Base-by-base conservation (phyloP, 345 rosid species). In the Streptanthus diversifolius region DNA sequence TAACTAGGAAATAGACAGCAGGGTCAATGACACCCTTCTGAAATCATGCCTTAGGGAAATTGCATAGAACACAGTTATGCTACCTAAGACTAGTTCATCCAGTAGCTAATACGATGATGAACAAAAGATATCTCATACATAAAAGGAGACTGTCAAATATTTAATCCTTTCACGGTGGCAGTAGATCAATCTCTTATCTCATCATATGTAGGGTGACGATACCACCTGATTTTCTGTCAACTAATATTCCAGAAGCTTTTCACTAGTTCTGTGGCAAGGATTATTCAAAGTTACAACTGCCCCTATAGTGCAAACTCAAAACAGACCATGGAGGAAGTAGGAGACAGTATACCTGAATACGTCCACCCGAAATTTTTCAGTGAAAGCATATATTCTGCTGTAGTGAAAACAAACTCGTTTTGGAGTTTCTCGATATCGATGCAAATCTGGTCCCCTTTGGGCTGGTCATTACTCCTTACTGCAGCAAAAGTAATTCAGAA, bases 321-420 rank as follows among this genome's bases (percentile, higher is more conserved):
- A 65, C 22, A 66, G 22, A 59, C 35, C 24, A 57, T 45, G 57
- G 58, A 15, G 36, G 56, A 57, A 21, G 35, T 17, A 44, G 66
- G 36, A 33, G 56, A 30, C 60, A 48, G 48, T 21, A 70, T 88
- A 91, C 99, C 90, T 71, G 81, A 80, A 80, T 77, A 85, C 33
- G 81, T 86, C 91, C 93, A 88, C 72, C 76, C 80, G 33, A 88
- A 73, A 67, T 86, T 87, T 78, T 83, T 84, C 66, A 87, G 78
- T 41, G 85, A 90, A 64, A 95, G 96, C 77, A 85, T 71, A 79
- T 85, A 84, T 80, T 91, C 96, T 39, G 95, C 97, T 5, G 93
- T 85, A 43, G 95, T 88, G 47, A 90, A 82, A 61, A 95, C 83
- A 81, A 82, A 87, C 83, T 95, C 96, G 54, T 75, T 80, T 77